Conservation (phyloP, 805 yeast species). For the Candida patagonica region DNA sequence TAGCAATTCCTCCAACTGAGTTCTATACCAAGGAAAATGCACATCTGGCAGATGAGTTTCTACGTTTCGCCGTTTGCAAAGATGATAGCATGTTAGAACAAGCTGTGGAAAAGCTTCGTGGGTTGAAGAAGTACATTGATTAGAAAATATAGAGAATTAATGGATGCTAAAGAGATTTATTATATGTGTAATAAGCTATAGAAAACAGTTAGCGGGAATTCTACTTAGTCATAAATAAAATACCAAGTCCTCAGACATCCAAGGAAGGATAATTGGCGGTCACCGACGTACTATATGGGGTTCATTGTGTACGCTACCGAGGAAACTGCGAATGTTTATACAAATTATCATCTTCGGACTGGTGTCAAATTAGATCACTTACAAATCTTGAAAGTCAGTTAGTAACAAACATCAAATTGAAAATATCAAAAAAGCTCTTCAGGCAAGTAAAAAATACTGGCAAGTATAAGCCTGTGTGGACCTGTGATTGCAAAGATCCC, state of each 20-base stretch:
- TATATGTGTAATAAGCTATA: background rate
- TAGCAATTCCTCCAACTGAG: conserved; percentile 96
- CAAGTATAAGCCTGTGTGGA: conserved; percentile 32
- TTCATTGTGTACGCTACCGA: conserved; percentile 34
- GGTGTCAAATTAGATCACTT: conserved; percentile 3
- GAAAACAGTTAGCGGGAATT: background rate
- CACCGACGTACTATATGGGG: conserved; percentile 32
- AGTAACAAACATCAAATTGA: background rate
- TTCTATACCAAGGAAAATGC: conserved; percentile 68
- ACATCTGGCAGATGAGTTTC: conserved; percentile 67
- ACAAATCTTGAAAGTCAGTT: conserved; percentile 1
- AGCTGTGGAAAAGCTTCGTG: conserved; percentile 68
- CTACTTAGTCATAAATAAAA: background rate
- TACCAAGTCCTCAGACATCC: conserved; percentile 30
- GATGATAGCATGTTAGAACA: conserved; percentile 71
- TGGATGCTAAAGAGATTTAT: background rate
- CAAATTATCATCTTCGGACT: conserved; percentile 28
- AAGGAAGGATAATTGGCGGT: conserved; percentile 33
- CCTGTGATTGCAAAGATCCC: no score
- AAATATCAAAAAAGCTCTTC: conserved; percentile 2
- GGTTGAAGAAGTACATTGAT: conserved; percentile 53
- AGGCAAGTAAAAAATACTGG: conserved; percentile 27
- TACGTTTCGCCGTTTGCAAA: conserved; percentile 95
- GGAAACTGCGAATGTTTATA: conserved; percentile 36
- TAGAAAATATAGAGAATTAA: no score